Base-by-base conservation (phyloP, 176 grass and related monocot genomes). In the Bothriochloa decipiens region DNA sequence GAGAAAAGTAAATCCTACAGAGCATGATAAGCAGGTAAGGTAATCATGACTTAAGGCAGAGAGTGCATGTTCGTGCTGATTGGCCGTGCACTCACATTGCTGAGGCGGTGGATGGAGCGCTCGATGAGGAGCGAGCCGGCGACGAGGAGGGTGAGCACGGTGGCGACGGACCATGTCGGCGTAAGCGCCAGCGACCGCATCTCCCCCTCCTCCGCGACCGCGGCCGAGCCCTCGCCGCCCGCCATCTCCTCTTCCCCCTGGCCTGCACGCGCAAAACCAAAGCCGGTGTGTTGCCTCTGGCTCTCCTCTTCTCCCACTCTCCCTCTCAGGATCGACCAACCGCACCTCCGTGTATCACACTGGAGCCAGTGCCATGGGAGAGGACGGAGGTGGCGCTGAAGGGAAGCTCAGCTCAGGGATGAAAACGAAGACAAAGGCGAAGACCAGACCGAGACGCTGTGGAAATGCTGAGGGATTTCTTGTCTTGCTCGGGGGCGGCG, bases 161-260 rank as follows among this genome's bases (percentile, higher is more conserved):
- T 90, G 60, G 96, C 96, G 55, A 95, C 96, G n/a, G 96, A 98
- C 96, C 96, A 98, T 22, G 96, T 98, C 4, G 96, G 96, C 32
- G 96, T 98, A 28, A 98, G 87, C 58, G 93, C 96, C 75, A 98
- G 64, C 26, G 93, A 95, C 32, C 96, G 91, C 76, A 90, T 82
- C 78, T 98, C 85, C 42, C 83, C 87, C 15, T 62, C 16, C 9
- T 73, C 72, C 4, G 52, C 28, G 41, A 33, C 77, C 6, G 37
- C 64, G 70, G 23, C 70, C 11, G 37, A 76, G 35, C 77, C 81
- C 55, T 84, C 83, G 53, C 42, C 32, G 33, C 52, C 85, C 16
- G 77, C 70, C 96, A 98, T 95, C 76, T 81, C 4, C 47, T 12
- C 4, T 20, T 17, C 28, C 36, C 50, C 16, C 65, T 15, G 32